phyloP scores from a whole-genome alignment of 1,284 basidiomycete genomes.

The Sporisorium sorghi region DNA sequence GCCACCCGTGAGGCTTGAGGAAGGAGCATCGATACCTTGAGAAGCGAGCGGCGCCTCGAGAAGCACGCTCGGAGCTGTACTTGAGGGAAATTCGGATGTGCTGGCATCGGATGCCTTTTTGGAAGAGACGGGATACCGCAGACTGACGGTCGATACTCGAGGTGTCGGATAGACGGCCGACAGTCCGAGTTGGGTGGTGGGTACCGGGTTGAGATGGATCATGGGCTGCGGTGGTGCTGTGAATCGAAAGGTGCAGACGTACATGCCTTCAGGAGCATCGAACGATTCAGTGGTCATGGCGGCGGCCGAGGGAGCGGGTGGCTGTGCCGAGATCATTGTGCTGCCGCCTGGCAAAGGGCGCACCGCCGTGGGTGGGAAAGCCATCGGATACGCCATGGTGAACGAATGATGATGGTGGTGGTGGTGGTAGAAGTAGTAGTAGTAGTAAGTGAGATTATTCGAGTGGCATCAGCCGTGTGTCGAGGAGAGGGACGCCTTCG shows the following conservation, averaged over 20 bases:
- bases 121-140: conserved; percentile 27
- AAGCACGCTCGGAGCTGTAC: conserved; percentile 26
- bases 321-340: conserved; percentile 35
- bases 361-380: conserved; percentile 19
- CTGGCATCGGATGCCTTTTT: conserved; percentile 31
- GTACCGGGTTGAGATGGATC: conserved; percentile 42
- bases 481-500: too few relatives aligned
- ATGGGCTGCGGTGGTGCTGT: conserved; percentile 44
- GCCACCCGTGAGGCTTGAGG: conserved; percentile 51
- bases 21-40: conserved; percentile 61
- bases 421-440: too few relatives aligned
- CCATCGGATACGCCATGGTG: conserved; percentile 41
- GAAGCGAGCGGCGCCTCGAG: conserved; percentile 52
- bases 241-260: conserved; percentile 49
- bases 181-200: conserved; percentile 32
- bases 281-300: conserved; percentile 52
- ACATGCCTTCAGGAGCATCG: conserved; percentile 58
- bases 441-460: too few relatives aligned
- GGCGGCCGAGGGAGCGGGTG: conserved; percentile 18
- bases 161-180: conserved; percentile 45
- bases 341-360: conserved; percentile 39
- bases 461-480: too few relatives aligned
- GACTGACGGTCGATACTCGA: conserved; percentile 44
- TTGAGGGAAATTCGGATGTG: conserved; percentile 2
- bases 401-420: not conserved